Evolutionary conservation across 805 yeast genomes (phyloP), one percentile per base, ranked within the genome.

Genomic region (Candida nanaspora): DNA sequence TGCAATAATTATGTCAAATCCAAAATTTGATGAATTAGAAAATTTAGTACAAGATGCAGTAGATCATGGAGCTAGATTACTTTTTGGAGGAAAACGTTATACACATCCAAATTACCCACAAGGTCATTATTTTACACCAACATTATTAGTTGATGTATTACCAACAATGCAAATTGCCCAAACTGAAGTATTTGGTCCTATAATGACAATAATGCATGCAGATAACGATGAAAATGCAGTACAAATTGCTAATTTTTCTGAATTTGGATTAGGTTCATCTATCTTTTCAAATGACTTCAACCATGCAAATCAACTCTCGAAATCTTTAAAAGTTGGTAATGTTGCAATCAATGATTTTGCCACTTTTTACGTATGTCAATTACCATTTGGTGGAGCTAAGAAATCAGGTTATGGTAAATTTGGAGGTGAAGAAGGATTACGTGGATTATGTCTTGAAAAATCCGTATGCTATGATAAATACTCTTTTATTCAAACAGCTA

Each of bases 331-430:
- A 29, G 74, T 89, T 33, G 99, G 98, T 20, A 93, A 89, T 56
- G 95, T 93, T 36, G 96, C 98, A 8, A 86, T 93, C 46, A 93
- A 93, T 61, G 99, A 93, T 66, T 93, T 93, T 69, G 99, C 98
- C 7, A 91, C 98, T 0, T 93, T 80, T 56, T 87, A 89, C 55
- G 86, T 93, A 28, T 89, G 96, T 50, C 98, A 93, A 63, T 70
- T 93, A 50, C 99, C 99, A 26, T 93, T 93, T 64, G 99, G 99
- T 41, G 99, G 99, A 25, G 76, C 76, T 22, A 81, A 81, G 50
- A 93, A 88, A 35, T 84, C 95, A 6, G 99, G 99, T 0, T 93
- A 88, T 56, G 98, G 98, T 42, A 91, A 91, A 59, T 93, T 93
- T 66, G 96, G 96, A 19, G 99, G 99, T 36, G 95, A 83, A 57